Base-by-base conservation (phyloP, 1,139 yeast species). In the Spencermartinsiella ligniputridi region DNA sequence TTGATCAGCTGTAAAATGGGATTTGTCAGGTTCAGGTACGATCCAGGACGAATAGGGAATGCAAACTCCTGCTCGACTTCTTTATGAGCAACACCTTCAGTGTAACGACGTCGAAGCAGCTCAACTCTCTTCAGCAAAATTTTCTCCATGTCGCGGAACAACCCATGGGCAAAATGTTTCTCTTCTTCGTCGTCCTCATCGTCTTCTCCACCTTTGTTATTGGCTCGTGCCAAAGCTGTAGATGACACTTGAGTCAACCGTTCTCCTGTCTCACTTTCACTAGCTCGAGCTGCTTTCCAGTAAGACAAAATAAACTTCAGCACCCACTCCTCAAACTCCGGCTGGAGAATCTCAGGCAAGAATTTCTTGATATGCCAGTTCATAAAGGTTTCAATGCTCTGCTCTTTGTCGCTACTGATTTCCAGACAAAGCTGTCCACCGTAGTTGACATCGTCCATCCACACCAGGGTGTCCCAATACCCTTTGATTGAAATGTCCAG, bases 391-490 rank as follows among this genome's bases (percentile, higher is more conserved):
- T 70, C 70, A 49, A 84, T 67, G 30, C 73, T 73, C 55, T 83
- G 87, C 16, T 67, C 66, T 5, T 81, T 87, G 9, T 71, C 75
- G 12, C 42, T 27, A 4, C 36, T 39, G 24, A 61, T 52, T 35
- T 55, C 60, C 15, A 70, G 65, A 60, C 95, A 84, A 20, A 81
- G 80, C 47, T 89, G 72, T 3, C 98, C 99, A 36, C 95, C 87
- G 63, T 72, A 89, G 58, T 94, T 94, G 56, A 76, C 80, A 55
- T 83, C 82, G 62, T 94, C 97, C 95, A 90, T 87, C 97, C 98
- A 94, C 3, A 92, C 69, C 50, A 94, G 69, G 15, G 85, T 61
- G 62, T 92, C 97, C 98, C 98, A 92, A 59, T 88, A 90, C 54
- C 80, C 80, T 13, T 74, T 75, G 39, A 92, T 83, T 24, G 71